Conservation (phyloP, 345 rosid species). For the Eucalyptus cloeziana region DNA sequence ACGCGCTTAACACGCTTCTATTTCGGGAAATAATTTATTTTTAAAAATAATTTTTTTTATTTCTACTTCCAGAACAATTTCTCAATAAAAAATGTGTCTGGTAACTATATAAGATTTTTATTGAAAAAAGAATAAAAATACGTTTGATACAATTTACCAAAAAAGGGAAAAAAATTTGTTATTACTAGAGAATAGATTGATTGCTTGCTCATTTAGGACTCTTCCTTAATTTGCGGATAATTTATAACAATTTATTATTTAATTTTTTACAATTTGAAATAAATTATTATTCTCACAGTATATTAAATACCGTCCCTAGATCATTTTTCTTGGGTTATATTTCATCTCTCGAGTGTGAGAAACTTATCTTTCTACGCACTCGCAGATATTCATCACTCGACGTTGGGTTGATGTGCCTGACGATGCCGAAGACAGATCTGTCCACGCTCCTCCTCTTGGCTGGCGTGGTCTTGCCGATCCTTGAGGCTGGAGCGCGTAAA, state of each 20-base stretch:
- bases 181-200: background rate
- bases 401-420: background rate
- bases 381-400: background rate
- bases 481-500: background rate
- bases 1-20: too few species aligned
- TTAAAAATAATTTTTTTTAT: rapidly evolving
- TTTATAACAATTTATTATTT: too few species aligned
- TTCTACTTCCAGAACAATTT: rapidly evolving
- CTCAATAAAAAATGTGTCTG: too few species aligned
- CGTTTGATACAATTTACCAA: rapidly evolving
- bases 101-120: too few species aligned
- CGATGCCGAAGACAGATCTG: background rate
- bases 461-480: background rate
- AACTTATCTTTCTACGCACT: background rate
- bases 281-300: too few species aligned
- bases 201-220: background rate
- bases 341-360: background rate
- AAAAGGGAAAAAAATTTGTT: rapidly evolving
- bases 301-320: too few species aligned
- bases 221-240: background rate
- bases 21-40: too few species aligned
- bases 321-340: background rate
- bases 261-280: too few species aligned
- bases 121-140: too few species aligned
- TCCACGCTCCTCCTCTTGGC: background rate